Evolutionary conservation across 1,284 basidiomycete species (phyloP).

Genomic region (Melampsora larici-populina): DNA sequence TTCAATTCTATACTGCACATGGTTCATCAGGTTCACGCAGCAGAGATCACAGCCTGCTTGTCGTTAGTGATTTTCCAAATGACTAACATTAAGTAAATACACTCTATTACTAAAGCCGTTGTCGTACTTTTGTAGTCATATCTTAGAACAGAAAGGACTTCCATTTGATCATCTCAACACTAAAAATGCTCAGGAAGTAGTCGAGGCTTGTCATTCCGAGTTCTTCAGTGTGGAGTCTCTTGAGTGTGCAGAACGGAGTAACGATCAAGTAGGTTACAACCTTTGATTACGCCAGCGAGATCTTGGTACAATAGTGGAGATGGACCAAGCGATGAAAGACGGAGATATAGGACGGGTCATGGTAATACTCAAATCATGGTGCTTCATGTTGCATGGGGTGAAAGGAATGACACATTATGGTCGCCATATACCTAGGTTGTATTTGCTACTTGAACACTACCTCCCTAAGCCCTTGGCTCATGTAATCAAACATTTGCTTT

Average conservation of each 20-base stretch:
- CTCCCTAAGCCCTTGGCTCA: not conserved
- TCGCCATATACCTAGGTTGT: not conserved
- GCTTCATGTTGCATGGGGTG: constrained; percentile 1
- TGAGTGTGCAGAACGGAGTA: not conserved
- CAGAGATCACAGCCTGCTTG: too few species aligned
- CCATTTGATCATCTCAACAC: not conserved
- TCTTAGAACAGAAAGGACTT: not conserved
- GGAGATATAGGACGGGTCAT: constrained; percentile 1
- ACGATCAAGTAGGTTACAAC: not conserved
- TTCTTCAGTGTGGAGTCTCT: not conserved
- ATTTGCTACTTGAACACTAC: not conserved
- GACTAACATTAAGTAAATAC: too few species aligned
- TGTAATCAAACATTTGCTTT: not conserved
- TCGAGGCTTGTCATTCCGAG: not conserved
- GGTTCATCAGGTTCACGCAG: too few species aligned
- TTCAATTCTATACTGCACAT: too few species aligned
- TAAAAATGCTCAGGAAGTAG: not conserved
- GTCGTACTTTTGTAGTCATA: too few species aligned
- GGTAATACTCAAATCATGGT: constrained; percentile 1
- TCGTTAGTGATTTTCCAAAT: too few species aligned
- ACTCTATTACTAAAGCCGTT: too few species aligned
- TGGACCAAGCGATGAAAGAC: not conserved
- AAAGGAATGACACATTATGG: constrained; percentile 4
- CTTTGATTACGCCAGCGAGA: not conserved
- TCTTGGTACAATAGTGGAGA: not conserved